Conservation (phyloP, 371 early-diverging fungal species). For the Saksenaea oblongispora region DNA sequence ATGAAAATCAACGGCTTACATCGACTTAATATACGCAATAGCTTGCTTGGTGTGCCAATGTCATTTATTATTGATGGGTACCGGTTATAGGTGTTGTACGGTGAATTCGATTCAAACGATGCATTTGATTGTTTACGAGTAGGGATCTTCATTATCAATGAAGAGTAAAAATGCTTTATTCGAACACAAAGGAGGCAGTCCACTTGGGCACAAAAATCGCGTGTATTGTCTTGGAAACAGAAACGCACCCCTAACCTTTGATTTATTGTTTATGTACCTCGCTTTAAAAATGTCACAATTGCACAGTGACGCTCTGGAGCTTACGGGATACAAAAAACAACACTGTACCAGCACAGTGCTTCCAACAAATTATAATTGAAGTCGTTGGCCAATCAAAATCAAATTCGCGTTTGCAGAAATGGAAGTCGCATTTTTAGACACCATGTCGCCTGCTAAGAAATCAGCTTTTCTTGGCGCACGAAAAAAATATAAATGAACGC, state of each 20-base stretch:
- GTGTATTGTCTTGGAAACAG: background rate
- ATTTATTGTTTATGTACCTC: no score
- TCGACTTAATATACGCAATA: background rate
- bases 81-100: background rate
- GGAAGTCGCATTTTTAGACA: no score
- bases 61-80: background rate
- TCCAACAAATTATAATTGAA: no score
- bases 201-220: background rate
- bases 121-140: background rate
- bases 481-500: background rate
- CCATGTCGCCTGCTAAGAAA: background rate
- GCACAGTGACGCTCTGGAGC: no score
- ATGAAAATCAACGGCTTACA: background rate
- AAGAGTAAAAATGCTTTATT: background rate
- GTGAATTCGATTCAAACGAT: background rate
- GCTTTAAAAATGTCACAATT: no score
- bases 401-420: no score
- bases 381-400: no score
- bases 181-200: no score
- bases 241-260: no score
- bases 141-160: background rate
- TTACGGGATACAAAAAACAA: no score
- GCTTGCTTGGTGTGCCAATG: background rate
- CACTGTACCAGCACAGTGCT: no score
- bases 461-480: background rate